A percentile compares a stretch with the other conserved stretches of the same genome.
Evolutionary conservation across 371 early-diverging fungal species (phyloP).

Genomic region (Rhizopus microsporus): DNA sequence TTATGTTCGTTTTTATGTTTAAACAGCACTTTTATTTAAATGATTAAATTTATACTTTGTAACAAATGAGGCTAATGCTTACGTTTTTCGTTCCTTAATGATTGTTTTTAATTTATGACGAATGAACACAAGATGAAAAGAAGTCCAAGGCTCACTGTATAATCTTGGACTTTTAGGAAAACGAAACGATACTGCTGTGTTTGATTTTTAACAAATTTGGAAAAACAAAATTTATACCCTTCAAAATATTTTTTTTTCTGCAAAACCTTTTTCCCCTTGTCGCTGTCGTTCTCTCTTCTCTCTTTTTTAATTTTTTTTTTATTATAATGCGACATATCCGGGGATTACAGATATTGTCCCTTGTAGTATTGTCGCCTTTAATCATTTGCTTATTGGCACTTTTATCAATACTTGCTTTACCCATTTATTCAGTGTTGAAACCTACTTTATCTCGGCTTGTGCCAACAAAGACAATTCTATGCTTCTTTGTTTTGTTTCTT

Average conservation of each 20-base stretch:
- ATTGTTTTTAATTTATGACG: background rate
- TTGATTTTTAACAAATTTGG: background rate
- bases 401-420: constrained; percentile 8
- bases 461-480: background rate
- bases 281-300: constrained; percentile 2
- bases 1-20: too few species aligned
- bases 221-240: background rate
- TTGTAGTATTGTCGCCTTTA: constrained; percentile 21
- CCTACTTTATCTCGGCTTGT: background rate
- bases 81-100: background rate
- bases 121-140: constrained; percentile 3
- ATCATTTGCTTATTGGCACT: constrained; percentile 15
- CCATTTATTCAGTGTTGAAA: constrained; percentile 5
- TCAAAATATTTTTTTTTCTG: background rate
- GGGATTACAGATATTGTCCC: constrained; percentile 26
- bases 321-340: constrained; percentile 23
- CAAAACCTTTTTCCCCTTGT: constrained; percentile 2
- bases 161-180: too few species aligned
- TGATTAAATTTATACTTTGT: too few species aligned
- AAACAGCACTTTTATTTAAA: too few species aligned
- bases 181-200: too few species aligned
- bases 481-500: background rate
- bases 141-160: too few species aligned
- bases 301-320: background rate
- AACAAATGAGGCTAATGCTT: background rate